These are phyloP conservation scores for Torulaspora franciscae DNA, from an alignment of 805 yeast genomes.

Conservation along the genomic window DNA sequence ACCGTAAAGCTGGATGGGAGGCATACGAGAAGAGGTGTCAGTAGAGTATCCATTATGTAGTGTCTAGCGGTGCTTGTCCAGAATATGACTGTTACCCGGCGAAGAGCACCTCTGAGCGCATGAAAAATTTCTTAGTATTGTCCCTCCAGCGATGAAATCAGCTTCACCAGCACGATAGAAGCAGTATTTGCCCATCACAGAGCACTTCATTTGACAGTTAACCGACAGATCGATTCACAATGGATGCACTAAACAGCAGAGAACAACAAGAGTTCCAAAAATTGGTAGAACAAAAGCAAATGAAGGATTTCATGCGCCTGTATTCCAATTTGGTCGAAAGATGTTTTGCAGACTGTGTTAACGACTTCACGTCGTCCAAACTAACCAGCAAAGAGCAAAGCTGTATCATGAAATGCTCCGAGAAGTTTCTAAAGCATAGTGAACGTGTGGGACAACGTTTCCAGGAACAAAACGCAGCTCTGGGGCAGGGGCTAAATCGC, in stretches of 20 bases:
- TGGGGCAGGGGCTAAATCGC: slow-evolving; percentile 64
- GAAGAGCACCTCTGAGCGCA: not conserved
- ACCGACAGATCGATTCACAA: slow-evolving; percentile 34
- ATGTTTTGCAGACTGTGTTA: slow-evolving; percentile 96
- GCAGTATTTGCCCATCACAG: not conserved
- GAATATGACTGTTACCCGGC: not conserved
- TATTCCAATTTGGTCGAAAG: slow-evolving; percentile 94
- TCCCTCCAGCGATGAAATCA: not conserved
- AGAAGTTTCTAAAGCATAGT: slow-evolving; percentile 94
- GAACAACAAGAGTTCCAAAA: slow-evolving; percentile 97
- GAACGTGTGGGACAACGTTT: slow-evolving; percentile 98
- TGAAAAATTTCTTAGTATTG: slow-evolving; percentile 3
- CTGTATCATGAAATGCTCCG: slow-evolving; percentile 89
- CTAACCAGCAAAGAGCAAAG: slow-evolving; percentile 78
- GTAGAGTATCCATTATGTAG: not conserved
- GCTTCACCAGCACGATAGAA: not conserved
- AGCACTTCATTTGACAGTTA: not conserved
- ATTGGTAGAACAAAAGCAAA: slow-evolving; percentile 93
- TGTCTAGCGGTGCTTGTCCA: not conserved
- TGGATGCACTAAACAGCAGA: slow-evolving; percentile 92
- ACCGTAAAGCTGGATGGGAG: slow-evolving; percentile 91
- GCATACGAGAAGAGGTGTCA: slow-evolving; percentile 57
- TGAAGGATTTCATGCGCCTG: slow-evolving; percentile 97
- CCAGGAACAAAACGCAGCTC: slow-evolving; percentile 90
- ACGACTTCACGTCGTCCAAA: slow-evolving; percentile 91